phyloP scores from a whole-genome alignment of 208 protist species.

The Trypanosoma lewisi region DNA sequence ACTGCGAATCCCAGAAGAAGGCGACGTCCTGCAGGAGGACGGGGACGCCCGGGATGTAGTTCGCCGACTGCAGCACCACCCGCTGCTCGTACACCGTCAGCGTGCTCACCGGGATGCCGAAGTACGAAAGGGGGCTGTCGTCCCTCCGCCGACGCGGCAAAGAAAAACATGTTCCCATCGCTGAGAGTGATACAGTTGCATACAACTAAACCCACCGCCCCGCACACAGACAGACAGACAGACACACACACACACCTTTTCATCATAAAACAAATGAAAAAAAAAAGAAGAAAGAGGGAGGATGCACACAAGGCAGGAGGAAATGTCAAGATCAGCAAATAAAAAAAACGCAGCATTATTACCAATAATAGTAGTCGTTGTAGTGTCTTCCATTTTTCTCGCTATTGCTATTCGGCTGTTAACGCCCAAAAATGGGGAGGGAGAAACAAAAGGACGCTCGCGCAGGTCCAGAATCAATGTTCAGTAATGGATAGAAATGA shows the following conservation, averaged over 20 bases:
- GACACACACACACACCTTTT: too few species aligned
- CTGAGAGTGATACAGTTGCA: too few species aligned
- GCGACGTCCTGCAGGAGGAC: slow-evolving; percentile 55
- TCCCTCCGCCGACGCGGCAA: slow-evolving; percentile 5
- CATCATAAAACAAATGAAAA: neutral
- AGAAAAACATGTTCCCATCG: slow-evolving; percentile 19
- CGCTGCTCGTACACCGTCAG: slow-evolving; percentile 47
- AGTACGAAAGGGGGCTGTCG: slow-evolving; percentile 20
- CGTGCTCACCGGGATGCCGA: slow-evolving; percentile 33
- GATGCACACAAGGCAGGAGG: neutral
- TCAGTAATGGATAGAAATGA: too few species aligned
- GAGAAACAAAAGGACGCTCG: too few species aligned
- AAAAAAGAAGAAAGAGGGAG: neutral
- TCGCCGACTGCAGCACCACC: slow-evolving; percentile 24
- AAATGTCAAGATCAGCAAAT: slow-evolving; percentile 8
- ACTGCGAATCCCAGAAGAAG: slow-evolving; percentile 32
- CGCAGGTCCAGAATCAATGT: too few species aligned
- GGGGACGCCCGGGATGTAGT: slow-evolving; percentile 40
- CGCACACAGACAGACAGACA: slow-evolving; percentile 1
- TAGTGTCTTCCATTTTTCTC: too few species aligned
- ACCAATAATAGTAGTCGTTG: too few species aligned
- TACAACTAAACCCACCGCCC: neutral
- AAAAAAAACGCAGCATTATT: too few species aligned
- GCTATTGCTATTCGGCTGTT: too few species aligned
- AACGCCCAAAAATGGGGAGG: too few species aligned